These are phyloP conservation scores for Amanita rimosa DNA, from an alignment of 768 basidiomycete genomes.

Conservation along the genomic window DNA sequence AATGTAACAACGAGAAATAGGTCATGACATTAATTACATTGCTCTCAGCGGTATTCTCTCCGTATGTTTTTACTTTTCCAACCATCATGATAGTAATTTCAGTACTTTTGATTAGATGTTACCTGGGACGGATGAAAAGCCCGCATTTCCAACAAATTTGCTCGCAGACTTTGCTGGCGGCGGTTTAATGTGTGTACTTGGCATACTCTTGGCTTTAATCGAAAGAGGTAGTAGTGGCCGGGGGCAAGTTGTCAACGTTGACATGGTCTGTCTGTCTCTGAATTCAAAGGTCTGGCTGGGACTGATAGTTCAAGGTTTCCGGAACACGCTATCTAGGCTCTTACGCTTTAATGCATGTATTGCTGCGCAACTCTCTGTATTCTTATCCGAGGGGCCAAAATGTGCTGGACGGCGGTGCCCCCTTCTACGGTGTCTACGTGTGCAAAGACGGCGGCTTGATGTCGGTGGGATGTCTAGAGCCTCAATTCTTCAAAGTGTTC, in stretches of 20 bases:
- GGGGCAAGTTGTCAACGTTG: slow-evolving; percentile 64
- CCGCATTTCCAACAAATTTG: slow-evolving; percentile 63
- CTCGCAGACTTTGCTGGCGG: slow-evolving; percentile 81
- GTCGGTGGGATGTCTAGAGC: slow-evolving; percentile 68
- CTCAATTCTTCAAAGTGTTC: slow-evolving; percentile 58
- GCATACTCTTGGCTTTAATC: slow-evolving; percentile 65
- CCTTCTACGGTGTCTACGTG: slow-evolving; percentile 66
- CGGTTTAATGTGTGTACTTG: slow-evolving; percentile 58
- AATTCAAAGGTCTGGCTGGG: background rate
- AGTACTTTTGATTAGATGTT: slow-evolving; percentile 37
- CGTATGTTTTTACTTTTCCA: background rate
- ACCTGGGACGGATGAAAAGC: slow-evolving; percentile 52
- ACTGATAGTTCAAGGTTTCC: slow-evolving; percentile 42
- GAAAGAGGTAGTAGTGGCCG: slow-evolving; percentile 53
- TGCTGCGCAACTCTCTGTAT: slow-evolving; percentile 21
- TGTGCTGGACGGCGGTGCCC: slow-evolving; percentile 64
- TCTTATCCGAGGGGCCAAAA: slow-evolving; percentile 43
- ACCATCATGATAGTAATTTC: slow-evolving; percentile 36
- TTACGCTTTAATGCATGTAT: slow-evolving; percentile 48
- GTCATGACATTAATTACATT: slow-evolving; percentile 81
- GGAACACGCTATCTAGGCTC: slow-evolving; percentile 70
- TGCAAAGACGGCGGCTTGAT: slow-evolving; percentile 69
- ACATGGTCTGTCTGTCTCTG: slow-evolving; percentile 54
- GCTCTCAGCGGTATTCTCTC: slow-evolving; percentile 49
- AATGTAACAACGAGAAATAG: slow-evolving; percentile 19